These are phyloP conservation scores for Nakazawaea ernobii DNA, from an alignment of 805 yeast species.

Conservation along the genomic window DNA sequence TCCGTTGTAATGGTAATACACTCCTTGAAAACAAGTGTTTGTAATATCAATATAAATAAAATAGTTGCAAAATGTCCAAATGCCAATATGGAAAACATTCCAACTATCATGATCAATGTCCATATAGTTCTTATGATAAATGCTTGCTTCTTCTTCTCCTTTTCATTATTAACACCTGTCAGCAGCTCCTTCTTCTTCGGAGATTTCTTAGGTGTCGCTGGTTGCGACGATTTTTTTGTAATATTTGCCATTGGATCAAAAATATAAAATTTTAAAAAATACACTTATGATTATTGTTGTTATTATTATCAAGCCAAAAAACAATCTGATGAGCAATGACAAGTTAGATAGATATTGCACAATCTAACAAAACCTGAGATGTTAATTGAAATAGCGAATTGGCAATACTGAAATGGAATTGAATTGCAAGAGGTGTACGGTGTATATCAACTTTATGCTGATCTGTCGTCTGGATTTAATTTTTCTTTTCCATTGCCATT, in stretches of 20 bases:
- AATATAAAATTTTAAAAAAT: too few species aligned
- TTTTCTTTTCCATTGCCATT: too few species aligned
- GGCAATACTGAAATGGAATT: too few species aligned
- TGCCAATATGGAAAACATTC: conserved; percentile 62
- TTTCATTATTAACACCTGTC: conserved; percentile 27
- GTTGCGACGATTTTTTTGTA: background rate
- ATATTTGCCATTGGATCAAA: conserved; percentile 1
- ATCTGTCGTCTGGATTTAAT: too few species aligned
- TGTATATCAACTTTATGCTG: too few species aligned
- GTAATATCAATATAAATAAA: conserved; percentile 62
- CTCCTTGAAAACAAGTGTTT: conserved; percentile 83
- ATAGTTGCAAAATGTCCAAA: conserved; percentile 86
- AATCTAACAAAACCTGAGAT: too few species aligned
- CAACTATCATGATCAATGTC: conserved; percentile 86
- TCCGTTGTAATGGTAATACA: conserved; percentile 81
- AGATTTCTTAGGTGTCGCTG: background rate
- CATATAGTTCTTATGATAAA: conserved; percentile 85
- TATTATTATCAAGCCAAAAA: too few species aligned
- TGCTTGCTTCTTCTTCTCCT: conserved; percentile 69
- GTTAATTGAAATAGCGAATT: too few species aligned
- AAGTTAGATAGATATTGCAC: too few species aligned
- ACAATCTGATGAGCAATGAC: too few species aligned
- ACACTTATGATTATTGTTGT: too few species aligned
- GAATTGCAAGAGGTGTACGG: too few species aligned
- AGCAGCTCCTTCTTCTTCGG: background rate